Evolutionary conservation across 768 basidiomycete genomes (phyloP).

Genomic region (Strobilomyces echinocephalus): DNA sequence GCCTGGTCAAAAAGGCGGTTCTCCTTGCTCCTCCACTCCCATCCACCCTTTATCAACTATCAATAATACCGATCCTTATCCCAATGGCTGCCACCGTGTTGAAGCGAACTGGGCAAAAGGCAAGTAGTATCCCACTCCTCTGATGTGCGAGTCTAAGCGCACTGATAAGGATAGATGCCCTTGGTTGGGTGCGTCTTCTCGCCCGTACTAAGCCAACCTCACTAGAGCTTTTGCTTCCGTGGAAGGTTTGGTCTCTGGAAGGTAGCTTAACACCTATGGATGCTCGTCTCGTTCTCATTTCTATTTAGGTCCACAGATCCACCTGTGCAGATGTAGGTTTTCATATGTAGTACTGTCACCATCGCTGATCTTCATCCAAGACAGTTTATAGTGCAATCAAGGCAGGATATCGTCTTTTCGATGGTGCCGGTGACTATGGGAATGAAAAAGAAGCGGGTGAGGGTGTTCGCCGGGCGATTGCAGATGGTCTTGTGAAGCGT

Average conservation of each 20-base stretch:
- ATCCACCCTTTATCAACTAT: slow-evolving; percentile 10
- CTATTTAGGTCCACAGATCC: slow-evolving; percentile 49
- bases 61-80: slow-evolving; percentile 7
- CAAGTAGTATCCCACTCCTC: slow-evolving; percentile 14
- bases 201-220: neutral
- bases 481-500: slow-evolving; percentile 78
- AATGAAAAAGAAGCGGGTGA: slow-evolving; percentile 85
- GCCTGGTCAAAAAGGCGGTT: neutral
- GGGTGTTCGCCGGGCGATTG: slow-evolving; percentile 72
- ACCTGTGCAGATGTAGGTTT: slow-evolving; percentile 54
- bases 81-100: slow-evolving; percentile 50
- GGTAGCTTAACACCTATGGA: slow-evolving; percentile 31
- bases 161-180: slow-evolving; percentile 52
- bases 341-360: neutral
- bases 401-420: slow-evolving; percentile 80
- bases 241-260: slow-evolving; percentile 71
- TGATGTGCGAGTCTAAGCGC: neutral
- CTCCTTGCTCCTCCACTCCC: neutral
- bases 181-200: slow-evolving; percentile 49
- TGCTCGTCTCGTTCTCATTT: neutral
- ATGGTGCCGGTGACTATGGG: slow-evolving; percentile 83
- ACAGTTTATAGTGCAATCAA: slow-evolving; percentile 85
- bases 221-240: slow-evolving; percentile 2
- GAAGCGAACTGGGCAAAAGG: slow-evolving; percentile 60
- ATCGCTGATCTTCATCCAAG: slow-evolving; percentile 31